Conservation (phyloP, 108 stramenopile genomes). For the Asterionellopsis glacialis region DNA sequence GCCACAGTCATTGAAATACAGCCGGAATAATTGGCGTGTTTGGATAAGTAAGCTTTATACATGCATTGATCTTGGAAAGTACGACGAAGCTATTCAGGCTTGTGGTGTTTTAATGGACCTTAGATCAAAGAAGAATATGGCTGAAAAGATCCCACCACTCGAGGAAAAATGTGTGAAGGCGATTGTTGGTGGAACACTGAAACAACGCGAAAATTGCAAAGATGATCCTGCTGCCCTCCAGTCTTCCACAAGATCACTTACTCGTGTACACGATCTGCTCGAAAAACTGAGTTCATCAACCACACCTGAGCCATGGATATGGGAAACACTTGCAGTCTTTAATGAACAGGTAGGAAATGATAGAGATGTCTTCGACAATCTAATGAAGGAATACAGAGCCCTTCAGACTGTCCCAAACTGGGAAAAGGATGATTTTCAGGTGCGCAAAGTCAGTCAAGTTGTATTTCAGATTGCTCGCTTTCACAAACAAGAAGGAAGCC, state of each 20-base stretch:
- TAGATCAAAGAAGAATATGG: constrained; percentile 28
- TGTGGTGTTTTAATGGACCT: constrained; percentile 63
- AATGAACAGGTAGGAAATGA: constrained; percentile 61
- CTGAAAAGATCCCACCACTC: constrained; percentile 51
- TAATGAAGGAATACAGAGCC: constrained; percentile 82
- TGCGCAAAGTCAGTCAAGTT: constrained; percentile 45
- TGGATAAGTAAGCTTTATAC: constrained; percentile 82
- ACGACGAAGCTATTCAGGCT: constrained; percentile 83
- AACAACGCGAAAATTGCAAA: constrained; percentile 21
- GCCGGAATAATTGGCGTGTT: constrained; percentile 79
- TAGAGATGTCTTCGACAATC: constrained; percentile 54
- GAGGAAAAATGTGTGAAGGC: constrained; percentile 76
- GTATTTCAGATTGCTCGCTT: constrained; percentile 48
- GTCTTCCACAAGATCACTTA: constrained; percentile 52
- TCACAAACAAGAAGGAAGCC: constrained; percentile 30
- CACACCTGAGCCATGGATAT: constrained; percentile 66
- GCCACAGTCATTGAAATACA: constrained; percentile 55
- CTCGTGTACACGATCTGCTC: constrained; percentile 58
- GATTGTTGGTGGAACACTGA: constrained; percentile 58
- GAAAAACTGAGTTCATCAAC: constrained; percentile 37
- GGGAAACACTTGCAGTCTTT: constrained; percentile 55
- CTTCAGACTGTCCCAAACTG: constrained; percentile 50
- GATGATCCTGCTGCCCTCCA: constrained; percentile 38
- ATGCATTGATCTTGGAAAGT: constrained; percentile 80
- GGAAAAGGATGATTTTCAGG: constrained; percentile 56